Base-by-base conservation (phyloP, 108 stramenopile species). In the Phaeodactylum tricornutum region DNA sequence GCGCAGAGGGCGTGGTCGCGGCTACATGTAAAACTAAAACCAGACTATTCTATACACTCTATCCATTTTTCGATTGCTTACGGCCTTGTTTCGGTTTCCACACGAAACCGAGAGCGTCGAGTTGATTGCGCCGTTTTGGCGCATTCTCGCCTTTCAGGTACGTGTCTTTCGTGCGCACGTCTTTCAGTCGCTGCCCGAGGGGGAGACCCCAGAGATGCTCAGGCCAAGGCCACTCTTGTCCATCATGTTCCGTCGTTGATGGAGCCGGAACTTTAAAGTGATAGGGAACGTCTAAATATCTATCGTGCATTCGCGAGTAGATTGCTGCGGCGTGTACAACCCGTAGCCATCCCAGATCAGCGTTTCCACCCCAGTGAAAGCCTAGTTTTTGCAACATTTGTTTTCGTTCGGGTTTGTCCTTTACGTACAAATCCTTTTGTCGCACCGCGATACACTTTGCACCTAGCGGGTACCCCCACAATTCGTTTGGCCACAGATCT, bases 291-390 rank as follows among this genome's bases (percentile, higher is more conserved):
- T 85, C 73, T 20, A 90, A 56, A 7, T 49, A 43, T 28, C 81
- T 56, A 9, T 69, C 58, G 52, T 90, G 70, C 64, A 82, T 67
- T 57, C 74, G 62, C 19, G 78, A 80, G 56, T 90, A 90, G 30
- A 90, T 81, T 3, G 88, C 88, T 16, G 84, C 75, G 12, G 84
- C 88, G 64, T 90, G 88, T 6, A 83, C 71, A 2, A 90, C 84
- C 50, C 81, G 62, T 9, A 85, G 49, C 88, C 88, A 90, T 1
- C 80, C 74, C 0, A 80, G 49, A 35, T 66, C 52, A 14, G 79
- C 66, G 53, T 90, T 90, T 16, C 81, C 81, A 52, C 49, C 62
- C 55, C 65, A 76, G 22, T 76, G 71, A 50, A 90, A 85, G 0
- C 88, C 84, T 6, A 84, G 32, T 3, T 90, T 72, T 20, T 78